Evolutionary conservation across 2,329 filamentous ascomycete genomes (phyloP), one percentile per base, ranked within the genome.

Genomic region (Claviceps monticola): DNA sequence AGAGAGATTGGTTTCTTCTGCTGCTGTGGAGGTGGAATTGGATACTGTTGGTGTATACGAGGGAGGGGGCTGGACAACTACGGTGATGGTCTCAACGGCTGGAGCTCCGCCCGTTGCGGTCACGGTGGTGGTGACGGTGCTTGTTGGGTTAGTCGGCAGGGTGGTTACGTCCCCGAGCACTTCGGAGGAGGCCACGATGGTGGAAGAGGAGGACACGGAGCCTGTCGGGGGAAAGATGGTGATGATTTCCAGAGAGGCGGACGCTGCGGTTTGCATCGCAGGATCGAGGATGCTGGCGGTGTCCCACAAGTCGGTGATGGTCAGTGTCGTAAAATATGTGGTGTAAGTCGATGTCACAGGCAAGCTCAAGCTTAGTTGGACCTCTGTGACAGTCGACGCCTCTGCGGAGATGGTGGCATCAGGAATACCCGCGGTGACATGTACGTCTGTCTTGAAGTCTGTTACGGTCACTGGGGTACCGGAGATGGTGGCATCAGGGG

Each of bases 401-500:
- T 59, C 58, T 4, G 60, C 65, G 14, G 65, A 58, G 36, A 68
- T 56, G 21, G 61, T 65, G 41, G 59, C 65, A 52, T 67, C 65
- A 5, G 65, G 62, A 9, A 62, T 58, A 2, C 61, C 61, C 16
- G 56, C 56, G 6, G 65, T 66, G 43, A 60, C 41, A 23, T 57
- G 64, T 47, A 59, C 49, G 50, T 60, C 59, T 9, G 60, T 64
- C 29, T 61, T 51, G n/a, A 62, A 46, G 38, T 64, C 56, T 16
- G 65, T 68, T 41, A 64, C 53, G 5, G 64, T 68, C 3, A 55
- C 52, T 2, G 64, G 60, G 9, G 53, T 60, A 4, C 60, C 64
- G 7, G 61, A 57, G 48, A 65, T 56, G 14, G 62, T 66, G 43
- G 56, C 58, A 34, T 61, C 62, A 4, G 59, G 57, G 4, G 58